Evolutionary conservation across 805 yeast species (phyloP), one percentile per base, ranked within the genome.

Genomic region (Tetrapisispora fleetii): DNA sequence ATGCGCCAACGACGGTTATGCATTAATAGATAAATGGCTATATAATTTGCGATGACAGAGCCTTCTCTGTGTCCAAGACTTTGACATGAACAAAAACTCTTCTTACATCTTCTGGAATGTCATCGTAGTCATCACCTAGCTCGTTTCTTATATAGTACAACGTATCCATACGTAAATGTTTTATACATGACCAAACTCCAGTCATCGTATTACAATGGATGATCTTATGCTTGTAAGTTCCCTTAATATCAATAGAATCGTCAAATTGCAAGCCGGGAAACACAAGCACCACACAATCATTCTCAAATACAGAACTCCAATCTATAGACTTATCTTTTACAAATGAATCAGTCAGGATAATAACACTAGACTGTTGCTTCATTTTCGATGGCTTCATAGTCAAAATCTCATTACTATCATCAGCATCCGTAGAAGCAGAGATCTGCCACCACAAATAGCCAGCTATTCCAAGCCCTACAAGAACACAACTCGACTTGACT

Each of bases 151-250:
- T 58, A 2, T 67, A 53, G 42, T 67, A 52, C 5, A 70, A 48
- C 8, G 58, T 48, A 19, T 71, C 68, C 33, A 75, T 68, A 21
- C 64, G 60, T 24, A 80, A 46, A 49, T 78, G 82, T 51, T 77
- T 78, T 21, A 78, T 67, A n/a, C 80, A 68, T 36, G 80, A 78
- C 65, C 77, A 73, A 13, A 78, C 59, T 2, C 84, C 81, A 13
- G 62, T 65, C 47, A 66, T 66, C 0, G 76, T 71, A n/a, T 70
- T 73, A 44, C 80, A 75, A 43, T 65, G 66, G 2, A 79, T 72
- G 13, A 75, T 54, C 46, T 72, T 69, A 50, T 59, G 27, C 2
- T 22, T 35, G 32, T 17, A n/a, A 19, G 51, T 33, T 32, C 35
- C 16, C 3, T 28, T 33, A 7, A 16, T 46, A 22, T 58, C 45